Base-by-base conservation (phyloP, 2,329 filamentous ascomycete species). In the Colletotrichum incanum region DNA sequence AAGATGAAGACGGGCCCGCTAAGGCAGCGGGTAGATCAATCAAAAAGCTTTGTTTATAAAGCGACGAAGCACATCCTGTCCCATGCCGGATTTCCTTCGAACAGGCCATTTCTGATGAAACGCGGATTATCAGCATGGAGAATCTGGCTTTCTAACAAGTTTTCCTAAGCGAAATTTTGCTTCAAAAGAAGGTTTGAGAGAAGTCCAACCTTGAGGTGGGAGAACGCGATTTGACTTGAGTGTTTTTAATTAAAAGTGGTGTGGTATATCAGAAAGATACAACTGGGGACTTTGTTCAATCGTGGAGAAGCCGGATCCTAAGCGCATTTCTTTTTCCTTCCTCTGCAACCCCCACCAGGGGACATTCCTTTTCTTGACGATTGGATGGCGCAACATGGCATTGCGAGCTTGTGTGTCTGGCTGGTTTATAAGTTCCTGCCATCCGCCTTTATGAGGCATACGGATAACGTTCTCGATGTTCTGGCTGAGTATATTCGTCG, bases 271-370 rank as follows among this genome's bases (percentile, higher is more conserved):
- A 43, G 37, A 31, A 39, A 64, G 61, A 31, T 64, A 45, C 50
- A 34, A 41, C 14, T 28, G 18, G 12, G 12, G 11, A 31, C 49
- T 41, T 55, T 11, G 49, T 34, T 18, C 20, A 18, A 26, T 23
- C 50, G 37, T 55, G 61, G 61, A 54, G 61, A 64, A 45, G 31
- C 39, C 18, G 14, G n/a, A 7, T 12, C 8, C 16, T n/a, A 18
- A 54, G 28, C 14, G n/a, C 7, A 9, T 59, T 62, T 62, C 49
- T 55, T 43, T 64, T 64, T 65, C 54, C 41, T 60, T 47, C 45
- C 28, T 12, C 16, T 26, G 31, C 11, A 9, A 16, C 60, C 45
- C 45, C 52, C 34, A 47, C 23, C 16, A 3, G 34, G 18, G 31
- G 16, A 34, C 43, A 16, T 49, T 69, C n/a, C 39, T 65, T 65